Evolutionary conservation across 495 filamentous ascomycete genomes (phyloP), one percentile per base, ranked within the genome.

Genomic region (Podospora tetraspora): DNA sequence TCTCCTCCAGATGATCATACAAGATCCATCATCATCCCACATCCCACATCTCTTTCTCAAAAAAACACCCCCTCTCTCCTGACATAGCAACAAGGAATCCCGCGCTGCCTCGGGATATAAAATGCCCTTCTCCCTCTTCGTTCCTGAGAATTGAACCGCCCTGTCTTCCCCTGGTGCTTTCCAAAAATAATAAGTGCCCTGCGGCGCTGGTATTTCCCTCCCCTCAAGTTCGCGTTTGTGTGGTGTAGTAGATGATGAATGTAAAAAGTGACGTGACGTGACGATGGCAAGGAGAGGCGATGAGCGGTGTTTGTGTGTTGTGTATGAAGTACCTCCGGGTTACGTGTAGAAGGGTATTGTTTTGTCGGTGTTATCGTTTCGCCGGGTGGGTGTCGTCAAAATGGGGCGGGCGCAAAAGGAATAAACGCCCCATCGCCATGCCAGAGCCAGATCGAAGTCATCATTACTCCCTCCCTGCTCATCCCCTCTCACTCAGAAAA

Each of bases 401-500:
- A 43, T 5, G 34, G 12, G 34, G 13, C 5, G 43, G 5, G 5
- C 16, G 1, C 6, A 52, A 52, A 52, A 52, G 16, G 16, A 52
- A 2, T 7, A 52, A 52, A 52, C 43, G 69, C 63, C 68, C 72
- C 63, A 59, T 72, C 70, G 69, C 71, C 67, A 74, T 68, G 66
- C 66, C 70, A 37, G 27, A 27, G 11, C 32, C 32, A 68, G 64
- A 72, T 64, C 66, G 43, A 73, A 71, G 3, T 52, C 11, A 1
- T 0, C 6, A 19, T n/a, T n/a, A 6, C 13, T 52, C 16, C 37
- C 37, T 52, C 10, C 37, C 16, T 43, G n/a, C n/a, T n/a, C n/a
- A n/a, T 19, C 13, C 34, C 37, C 3, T 12, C 30, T 19, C 37
- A 0, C 22, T 71, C 70, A 84, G 58, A 84, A 82, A 81, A 84